phyloP scores from a whole-genome alignment of 495 filamentous ascomycete genomes.

The Friedmanniomyces endolithicus region DNA sequence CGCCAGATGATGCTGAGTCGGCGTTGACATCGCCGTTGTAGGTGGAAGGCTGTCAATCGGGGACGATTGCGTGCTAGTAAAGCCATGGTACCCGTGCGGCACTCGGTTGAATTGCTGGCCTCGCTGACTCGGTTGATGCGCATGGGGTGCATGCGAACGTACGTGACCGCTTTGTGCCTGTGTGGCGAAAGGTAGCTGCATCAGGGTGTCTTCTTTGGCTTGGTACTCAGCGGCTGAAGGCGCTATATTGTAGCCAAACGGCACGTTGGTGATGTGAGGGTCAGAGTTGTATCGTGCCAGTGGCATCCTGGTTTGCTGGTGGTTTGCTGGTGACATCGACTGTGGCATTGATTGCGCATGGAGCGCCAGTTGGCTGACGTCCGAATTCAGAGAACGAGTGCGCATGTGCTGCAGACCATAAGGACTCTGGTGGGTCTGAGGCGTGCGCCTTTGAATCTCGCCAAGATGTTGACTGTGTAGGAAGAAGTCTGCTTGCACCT shows the following conservation, averaged over 20 bases:
- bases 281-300: background rate
- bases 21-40: background rate
- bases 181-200: background rate
- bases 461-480: background rate
- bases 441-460: background rate
- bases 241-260: background rate
- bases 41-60: background rate
- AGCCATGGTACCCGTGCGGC: background rate
- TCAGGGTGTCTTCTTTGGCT: constrained; percentile 1
- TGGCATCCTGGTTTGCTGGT: background rate
- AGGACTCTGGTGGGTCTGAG: background rate
- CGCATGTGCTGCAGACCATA: background rate
- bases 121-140: background rate
- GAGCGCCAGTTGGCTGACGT: background rate
- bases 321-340: background rate
- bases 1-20: background rate
- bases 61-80: background rate
- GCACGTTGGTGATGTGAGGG: background rate
- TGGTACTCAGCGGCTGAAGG: background rate
- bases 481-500: background rate
- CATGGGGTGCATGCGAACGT: background rate
- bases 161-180: background rate
- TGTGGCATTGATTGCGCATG: background rate
- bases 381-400: background rate
- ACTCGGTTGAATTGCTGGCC: background rate